Evolutionary conservation across 108 stramenopile genomes (phyloP).

Genomic region (Thalassiosira profunda): DNA sequence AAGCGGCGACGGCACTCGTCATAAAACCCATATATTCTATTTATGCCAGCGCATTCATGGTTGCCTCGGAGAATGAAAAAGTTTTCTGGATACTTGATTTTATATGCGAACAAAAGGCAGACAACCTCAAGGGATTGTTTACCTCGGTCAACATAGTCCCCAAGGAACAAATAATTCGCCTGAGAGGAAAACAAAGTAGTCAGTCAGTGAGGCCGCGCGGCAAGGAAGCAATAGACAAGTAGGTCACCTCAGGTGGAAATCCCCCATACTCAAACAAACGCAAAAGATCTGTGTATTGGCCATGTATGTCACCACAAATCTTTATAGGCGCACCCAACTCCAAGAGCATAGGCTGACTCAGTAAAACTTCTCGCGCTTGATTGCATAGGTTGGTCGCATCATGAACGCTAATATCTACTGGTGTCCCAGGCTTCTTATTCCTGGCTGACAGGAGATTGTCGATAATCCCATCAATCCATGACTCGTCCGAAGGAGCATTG

Average conservation of each 20-base stretch:
- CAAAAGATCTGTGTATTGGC: conserved; percentile 98
- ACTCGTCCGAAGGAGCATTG: conserved; percentile 62
- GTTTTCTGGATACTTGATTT: conserved; percentile 99
- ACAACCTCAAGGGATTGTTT: conserved; percentile 97
- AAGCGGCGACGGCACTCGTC: conserved; percentile 99
- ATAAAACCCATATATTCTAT: conserved; percentile 99
- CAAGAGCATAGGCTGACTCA: conserved; percentile 97
- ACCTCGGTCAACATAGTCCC: conserved; percentile 99
- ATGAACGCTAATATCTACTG: conserved; percentile 81
- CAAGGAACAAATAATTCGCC: conserved; percentile 99
- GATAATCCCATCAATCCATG: conserved; percentile 94
- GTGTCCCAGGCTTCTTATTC: conserved; percentile 92
- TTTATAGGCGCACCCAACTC: conserved; percentile 99
- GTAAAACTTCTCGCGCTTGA: conserved; percentile 93
- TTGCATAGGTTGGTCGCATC: conserved; percentile 89
- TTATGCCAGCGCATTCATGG: conserved; percentile 99
- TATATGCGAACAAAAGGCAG: conserved; percentile 97
- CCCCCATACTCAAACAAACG: conserved; percentile 98
- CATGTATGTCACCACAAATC: conserved; percentile 99
- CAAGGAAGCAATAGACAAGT: background rate
- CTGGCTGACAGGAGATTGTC: conserved; percentile 86
- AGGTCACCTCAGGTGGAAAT: conserved; percentile 92
- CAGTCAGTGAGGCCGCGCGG: background rate
- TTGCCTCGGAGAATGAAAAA: conserved; percentile 99
- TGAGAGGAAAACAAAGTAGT: conserved; percentile 9